Conservation (phyloP, 2,329 filamentous ascomycete species). For the Phoma sp. region DNA sequence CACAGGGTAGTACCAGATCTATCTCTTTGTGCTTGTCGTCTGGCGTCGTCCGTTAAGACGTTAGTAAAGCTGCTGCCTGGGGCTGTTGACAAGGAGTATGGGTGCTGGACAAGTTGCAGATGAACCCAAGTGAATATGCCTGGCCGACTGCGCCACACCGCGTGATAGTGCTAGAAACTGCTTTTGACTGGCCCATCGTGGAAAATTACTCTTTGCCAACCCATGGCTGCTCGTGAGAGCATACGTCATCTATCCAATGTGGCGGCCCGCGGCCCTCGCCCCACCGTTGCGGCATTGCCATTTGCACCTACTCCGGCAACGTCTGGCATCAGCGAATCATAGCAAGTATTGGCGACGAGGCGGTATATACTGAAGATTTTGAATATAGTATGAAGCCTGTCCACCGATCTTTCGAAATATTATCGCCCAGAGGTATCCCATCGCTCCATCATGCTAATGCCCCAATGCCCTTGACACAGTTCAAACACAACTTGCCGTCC, state of each 20-base stretch:
- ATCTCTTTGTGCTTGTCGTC: not conserved
- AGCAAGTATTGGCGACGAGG: slow-evolving; percentile 6
- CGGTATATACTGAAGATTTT: slow-evolving; percentile 5
- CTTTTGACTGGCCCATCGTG: not conserved
- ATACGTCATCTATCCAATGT: slow-evolving; percentile 14
- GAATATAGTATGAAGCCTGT: not conserved
- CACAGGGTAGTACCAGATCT: not conserved
- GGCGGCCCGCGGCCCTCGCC: slow-evolving; percentile 9
- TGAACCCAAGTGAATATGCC: slow-evolving; percentile 30
- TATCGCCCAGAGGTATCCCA: slow-evolving; percentile 16
- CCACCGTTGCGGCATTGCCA: not conserved
- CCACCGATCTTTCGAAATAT: slow-evolving; percentile 7
- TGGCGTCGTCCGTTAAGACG: slow-evolving; percentile 1
- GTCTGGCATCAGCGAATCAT: not conserved
- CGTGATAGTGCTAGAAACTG: slow-evolving; percentile 24
- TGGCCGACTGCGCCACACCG: slow-evolving; percentile 32
- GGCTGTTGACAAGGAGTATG: slow-evolving; percentile 25
- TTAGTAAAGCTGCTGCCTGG: slow-evolving; percentile 42
- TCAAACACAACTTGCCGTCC: slow-evolving; percentile 1
- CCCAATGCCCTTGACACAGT: slow-evolving; percentile 13
- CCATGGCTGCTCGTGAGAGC: slow-evolving; percentile 2
- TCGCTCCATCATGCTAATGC: slow-evolving; percentile 20
- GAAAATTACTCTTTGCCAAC: not conserved
- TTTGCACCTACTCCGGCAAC: not conserved
- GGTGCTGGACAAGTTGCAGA: slow-evolving; percentile 18